Percentiles rank a stretch among this genome's conserved stretches.
These are phyloP conservation scores for Fusarium pininemorale DNA, from an alignment of 2,329 filamentous ascomycete genomes.

Conservation along the genomic window DNA sequence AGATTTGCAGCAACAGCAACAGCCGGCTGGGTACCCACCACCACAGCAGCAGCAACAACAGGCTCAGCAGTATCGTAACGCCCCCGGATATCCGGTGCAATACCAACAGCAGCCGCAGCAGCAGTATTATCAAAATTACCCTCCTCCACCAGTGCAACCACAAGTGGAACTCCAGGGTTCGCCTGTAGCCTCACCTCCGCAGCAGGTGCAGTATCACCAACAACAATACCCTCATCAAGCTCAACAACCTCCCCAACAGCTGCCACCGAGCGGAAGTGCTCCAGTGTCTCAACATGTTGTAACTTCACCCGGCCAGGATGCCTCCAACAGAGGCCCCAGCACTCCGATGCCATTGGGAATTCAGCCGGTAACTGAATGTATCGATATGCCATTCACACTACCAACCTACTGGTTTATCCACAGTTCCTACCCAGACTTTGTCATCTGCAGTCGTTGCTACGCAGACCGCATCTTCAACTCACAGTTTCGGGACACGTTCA, in stretches of 20 bases:
- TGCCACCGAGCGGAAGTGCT: not conserved
- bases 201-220: not conserved
- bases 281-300: no score
- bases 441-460: not conserved
- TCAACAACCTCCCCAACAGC: not conserved
- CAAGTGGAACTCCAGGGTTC: not conserved
- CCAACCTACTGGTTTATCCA: not conserved
- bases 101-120: not conserved
- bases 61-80: not conserved
- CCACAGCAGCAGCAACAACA: not conserved
- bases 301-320: accelerated
- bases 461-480: not conserved
- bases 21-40: not conserved
- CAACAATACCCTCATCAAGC: not conserved
- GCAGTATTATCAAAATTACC: not conserved
- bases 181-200: not conserved
- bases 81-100: not conserved
- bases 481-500: not conserved
- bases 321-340: not conserved
- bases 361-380: not conserved
- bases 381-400: not conserved
- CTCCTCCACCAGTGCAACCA: not conserved
- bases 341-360: not conserved
- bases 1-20: not conserved
- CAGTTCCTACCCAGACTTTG: not conserved